A percentile compares a stretch with the other conserved stretches of the same genome.
Evolutionary conservation across 2,329 filamentous ascomycete genomes (phyloP).

Genomic region (Colletotrichum brevisporum): DNA sequence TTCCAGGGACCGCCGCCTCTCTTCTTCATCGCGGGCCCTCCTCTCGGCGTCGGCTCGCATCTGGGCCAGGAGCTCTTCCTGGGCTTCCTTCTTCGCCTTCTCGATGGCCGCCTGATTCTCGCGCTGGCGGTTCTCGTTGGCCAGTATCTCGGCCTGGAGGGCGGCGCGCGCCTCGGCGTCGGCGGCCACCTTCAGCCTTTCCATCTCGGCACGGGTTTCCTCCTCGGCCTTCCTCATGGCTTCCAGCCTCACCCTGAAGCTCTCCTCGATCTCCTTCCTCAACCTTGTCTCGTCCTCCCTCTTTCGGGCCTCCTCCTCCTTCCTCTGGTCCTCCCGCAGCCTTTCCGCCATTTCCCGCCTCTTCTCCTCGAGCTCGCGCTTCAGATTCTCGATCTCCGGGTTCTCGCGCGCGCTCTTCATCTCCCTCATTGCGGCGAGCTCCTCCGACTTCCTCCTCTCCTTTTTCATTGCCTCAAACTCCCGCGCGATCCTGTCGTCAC

Average conservation of each 20-base stretch:
- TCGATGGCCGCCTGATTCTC: not conserved
- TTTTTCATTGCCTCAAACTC: not conserved
- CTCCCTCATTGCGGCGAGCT: not conserved
- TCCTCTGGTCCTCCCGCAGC: not conserved
- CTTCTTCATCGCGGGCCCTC: not conserved
- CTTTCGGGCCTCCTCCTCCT: not conserved
- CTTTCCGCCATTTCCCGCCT: not conserved
- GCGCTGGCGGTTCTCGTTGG: not conserved
- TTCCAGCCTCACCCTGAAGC: not conserved
- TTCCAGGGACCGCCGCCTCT: not conserved
- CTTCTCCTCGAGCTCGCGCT: not conserved
- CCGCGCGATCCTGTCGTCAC: too few species aligned
- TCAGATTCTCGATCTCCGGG: not conserved
- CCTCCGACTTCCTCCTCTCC: too few species aligned
- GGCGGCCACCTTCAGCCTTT: slow-evolving; percentile 49
- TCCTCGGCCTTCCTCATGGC: not conserved
- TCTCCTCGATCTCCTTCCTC: not conserved
- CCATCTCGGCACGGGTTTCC: slow-evolving; percentile 52
- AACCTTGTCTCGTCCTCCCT: not conserved
- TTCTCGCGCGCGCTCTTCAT: not conserved
- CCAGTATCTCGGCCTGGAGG: slow-evolving; percentile 39
- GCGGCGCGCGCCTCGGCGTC: slow-evolving; percentile 48
- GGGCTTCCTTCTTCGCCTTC: not conserved
- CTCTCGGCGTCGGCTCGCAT: not conserved
- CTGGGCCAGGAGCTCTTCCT: not conserved